Percentiles rank a stretch among this genome's conserved stretches.
phyloP scores from a whole-genome alignment of 2,329 filamentous ascomycete genomes.

The Atkinsonella texensis region DNA sequence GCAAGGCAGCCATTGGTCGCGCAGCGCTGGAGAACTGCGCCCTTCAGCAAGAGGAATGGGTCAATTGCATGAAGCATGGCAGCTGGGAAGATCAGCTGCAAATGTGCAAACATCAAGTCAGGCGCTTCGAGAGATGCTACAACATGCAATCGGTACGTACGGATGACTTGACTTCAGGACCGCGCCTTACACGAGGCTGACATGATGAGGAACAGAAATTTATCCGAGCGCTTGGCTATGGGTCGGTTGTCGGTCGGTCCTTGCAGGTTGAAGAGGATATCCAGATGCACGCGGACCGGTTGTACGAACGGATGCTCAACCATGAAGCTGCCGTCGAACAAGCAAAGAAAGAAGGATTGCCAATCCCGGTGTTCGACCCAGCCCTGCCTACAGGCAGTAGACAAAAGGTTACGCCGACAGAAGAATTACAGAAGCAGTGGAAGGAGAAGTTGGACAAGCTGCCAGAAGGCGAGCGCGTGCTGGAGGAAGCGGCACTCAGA shows the following conservation, averaged over 20 bases:
- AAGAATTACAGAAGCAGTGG: constrained; percentile 38
- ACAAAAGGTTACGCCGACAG: constrained; percentile 19
- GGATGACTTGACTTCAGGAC: background rate
- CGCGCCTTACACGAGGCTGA: background rate
- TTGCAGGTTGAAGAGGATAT: constrained; percentile 69
- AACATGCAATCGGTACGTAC: constrained; percentile 64
- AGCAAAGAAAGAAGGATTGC: constrained; percentile 50
- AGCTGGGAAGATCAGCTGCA: constrained; percentile 56
- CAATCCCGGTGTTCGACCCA: constrained; percentile 47
- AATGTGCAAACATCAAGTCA: constrained; percentile 70
- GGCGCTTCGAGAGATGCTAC: constrained; percentile 75
- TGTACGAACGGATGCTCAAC: constrained; percentile 77
- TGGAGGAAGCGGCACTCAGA: constrained; percentile 52
- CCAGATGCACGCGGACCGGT: constrained; percentile 86
- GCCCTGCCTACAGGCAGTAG: constrained; percentile 30
- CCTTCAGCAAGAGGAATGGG: constrained; percentile 71
- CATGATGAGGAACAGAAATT: constrained; percentile 48
- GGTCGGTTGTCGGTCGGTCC: constrained; percentile 53
- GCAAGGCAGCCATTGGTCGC: constrained; percentile 62
- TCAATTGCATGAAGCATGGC: constrained; percentile 69
- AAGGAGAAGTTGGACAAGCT: constrained; percentile 46
- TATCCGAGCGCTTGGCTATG: constrained; percentile 79
- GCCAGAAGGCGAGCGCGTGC: constrained; percentile 42
- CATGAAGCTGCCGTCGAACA: constrained; percentile 67
- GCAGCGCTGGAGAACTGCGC: constrained; percentile 91